Conservation (phyloP, 2,329 filamentous ascomycete genomes). For the Trichoderma sp. region DNA sequence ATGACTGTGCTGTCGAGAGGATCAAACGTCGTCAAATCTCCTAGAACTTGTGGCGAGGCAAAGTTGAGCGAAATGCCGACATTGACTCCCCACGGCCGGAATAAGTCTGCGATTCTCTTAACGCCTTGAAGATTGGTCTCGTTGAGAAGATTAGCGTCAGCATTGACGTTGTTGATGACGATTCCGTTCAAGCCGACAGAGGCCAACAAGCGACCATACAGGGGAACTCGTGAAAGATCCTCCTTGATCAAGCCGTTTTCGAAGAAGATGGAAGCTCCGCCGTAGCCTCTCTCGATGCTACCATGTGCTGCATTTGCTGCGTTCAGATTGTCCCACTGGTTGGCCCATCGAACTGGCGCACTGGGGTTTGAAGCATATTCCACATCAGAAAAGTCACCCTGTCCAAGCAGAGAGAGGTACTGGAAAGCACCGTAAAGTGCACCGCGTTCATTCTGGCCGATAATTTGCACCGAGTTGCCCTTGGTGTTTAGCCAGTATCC, state of each 20-base stretch:
- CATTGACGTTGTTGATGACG: slow-evolving; percentile 71
- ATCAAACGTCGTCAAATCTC: slow-evolving; percentile 58
- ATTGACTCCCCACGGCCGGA: slow-evolving; percentile 66
- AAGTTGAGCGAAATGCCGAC: slow-evolving; percentile 68
- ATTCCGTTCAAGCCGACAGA: slow-evolving; percentile 66
- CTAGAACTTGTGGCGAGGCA: slow-evolving; percentile 58
- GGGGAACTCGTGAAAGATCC: slow-evolving; percentile 56
- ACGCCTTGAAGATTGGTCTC: slow-evolving; percentile 60
- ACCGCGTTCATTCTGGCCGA: slow-evolving; percentile 17
- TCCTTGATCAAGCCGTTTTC: slow-evolving; percentile 50
- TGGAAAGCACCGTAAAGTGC: slow-evolving; percentile 12
- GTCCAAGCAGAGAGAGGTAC: slow-evolving; percentile 53
- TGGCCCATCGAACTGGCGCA: slow-evolving; percentile 65
- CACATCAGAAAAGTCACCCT: slow-evolving; percentile 51
- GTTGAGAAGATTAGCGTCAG: slow-evolving; percentile 57
- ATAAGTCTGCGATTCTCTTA: slow-evolving; percentile 59
- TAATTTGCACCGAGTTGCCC: slow-evolving; percentile 39
- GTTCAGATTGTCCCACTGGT: slow-evolving; percentile 69
- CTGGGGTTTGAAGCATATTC: slow-evolving; percentile 54
- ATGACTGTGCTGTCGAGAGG: slow-evolving; percentile 61
- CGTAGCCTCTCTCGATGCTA: slow-evolving; percentile 67
- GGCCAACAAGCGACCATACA: slow-evolving; percentile 65
- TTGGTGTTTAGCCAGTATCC: slow-evolving; percentile 59
- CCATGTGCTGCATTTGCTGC: slow-evolving; percentile 30
- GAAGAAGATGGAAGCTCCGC: slow-evolving; percentile 68